phyloP scores from a whole-genome alignment of 148 eudicot species.

The Chenopodium album region DNA sequence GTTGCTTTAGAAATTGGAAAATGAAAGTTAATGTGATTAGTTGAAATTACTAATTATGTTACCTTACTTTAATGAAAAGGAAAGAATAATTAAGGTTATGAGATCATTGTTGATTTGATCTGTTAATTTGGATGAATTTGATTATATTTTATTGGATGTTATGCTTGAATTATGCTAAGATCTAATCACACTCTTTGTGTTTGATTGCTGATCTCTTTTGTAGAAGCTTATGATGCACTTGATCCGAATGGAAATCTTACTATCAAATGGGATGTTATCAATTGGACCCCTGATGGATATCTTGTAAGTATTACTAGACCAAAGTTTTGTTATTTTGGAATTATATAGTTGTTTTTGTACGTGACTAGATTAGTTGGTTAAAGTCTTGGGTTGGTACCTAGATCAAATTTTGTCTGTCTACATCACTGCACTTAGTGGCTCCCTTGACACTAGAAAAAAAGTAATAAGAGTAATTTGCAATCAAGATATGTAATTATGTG shows the following conservation, averaged over 20 bases:
- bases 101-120: conserved; percentile 15
- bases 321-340: neutral
- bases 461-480: neutral
- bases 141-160: neutral
- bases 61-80: conserved; percentile 15
- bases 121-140: neutral
- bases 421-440: neutral
- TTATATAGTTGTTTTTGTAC: neutral
- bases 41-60: conserved; percentile 10
- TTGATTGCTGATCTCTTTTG: conserved; percentile 20
- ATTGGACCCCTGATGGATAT: conserved; percentile 71
- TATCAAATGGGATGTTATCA: conserved; percentile 63
- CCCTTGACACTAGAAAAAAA: no score
- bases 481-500: neutral
- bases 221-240: conserved; percentile 66
- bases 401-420: no score
- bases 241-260: conserved; percentile 75
- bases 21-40: neutral
- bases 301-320: conserved; percentile 44
- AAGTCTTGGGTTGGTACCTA: no score
- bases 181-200: conserved; percentile 16
- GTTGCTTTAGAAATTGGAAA: neutral
- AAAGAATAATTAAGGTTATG: conserved; percentile 10
- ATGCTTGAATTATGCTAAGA: conserved; percentile 20
- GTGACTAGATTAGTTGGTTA: neutral